These are phyloP conservation scores for Colletotrichum brevisporum DNA, from an alignment of 2,329 filamentous ascomycete species.

Conservation along the genomic window DNA sequence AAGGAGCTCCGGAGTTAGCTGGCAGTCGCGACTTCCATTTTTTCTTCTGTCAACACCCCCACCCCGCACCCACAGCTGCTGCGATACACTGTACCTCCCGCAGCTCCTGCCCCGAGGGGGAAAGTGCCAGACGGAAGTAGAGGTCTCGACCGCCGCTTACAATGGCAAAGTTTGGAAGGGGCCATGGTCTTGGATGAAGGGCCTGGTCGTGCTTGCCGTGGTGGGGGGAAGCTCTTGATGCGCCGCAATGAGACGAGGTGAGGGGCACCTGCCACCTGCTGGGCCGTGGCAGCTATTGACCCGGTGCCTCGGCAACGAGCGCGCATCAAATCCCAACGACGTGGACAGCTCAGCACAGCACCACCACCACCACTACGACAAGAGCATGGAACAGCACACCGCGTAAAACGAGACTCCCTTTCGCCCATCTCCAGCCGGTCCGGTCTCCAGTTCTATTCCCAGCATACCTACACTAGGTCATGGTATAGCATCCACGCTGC, in stretches of 20 bases:
- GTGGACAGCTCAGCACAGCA: background rate
- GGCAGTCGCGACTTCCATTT: constrained; percentile 5
- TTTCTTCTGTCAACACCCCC: background rate
- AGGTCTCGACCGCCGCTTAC: constrained; percentile 27
- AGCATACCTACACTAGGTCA: background rate
- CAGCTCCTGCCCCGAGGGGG: constrained; percentile 6
- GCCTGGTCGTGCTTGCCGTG: background rate
- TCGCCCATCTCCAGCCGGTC: background rate
- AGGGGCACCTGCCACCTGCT: background rate
- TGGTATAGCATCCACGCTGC: constrained; percentile 8
- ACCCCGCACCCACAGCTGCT: background rate
- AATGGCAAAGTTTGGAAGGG: constrained; percentile 5
- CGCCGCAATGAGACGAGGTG: constrained; percentile 32
- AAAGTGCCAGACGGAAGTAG: constrained; percentile 6
- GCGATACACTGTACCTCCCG: constrained; percentile 8
- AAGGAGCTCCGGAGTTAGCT: constrained; percentile 5
- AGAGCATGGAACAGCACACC: background rate
- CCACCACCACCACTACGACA: constrained; percentile 4
- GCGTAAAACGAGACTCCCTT: background rate
- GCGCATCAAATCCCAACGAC: no score
- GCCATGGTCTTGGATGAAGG: no score
- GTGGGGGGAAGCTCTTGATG: constrained; percentile 6
- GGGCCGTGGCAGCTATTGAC: no score
- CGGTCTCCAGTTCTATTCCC: constrained; percentile 12
- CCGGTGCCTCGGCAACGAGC: background rate